Evolutionary conservation across 176 grass and related monocot genomes (phyloP).

Genomic region (Thalia dealbata): DNA sequence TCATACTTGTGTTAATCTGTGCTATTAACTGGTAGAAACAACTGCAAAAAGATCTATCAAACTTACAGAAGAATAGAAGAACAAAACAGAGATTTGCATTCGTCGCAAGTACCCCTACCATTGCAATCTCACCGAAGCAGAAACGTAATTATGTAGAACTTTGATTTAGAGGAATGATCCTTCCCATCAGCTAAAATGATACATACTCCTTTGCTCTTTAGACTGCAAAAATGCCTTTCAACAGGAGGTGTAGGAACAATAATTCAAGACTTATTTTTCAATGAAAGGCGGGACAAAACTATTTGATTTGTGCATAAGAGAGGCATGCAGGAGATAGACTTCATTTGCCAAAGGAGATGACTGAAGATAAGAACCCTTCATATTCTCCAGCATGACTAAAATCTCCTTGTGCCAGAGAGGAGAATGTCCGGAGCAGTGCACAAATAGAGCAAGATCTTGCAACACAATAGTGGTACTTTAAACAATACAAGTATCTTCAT

Average conservation of each 20-base stretch:
- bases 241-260: too few relatives aligned
- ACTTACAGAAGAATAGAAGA: too few relatives aligned
- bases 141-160: neutral
- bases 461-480: too few relatives aligned
- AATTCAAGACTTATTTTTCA: too few relatives aligned
- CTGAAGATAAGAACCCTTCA: neutral
- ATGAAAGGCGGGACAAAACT: neutral
- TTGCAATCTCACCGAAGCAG: neutral
- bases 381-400: neutral
- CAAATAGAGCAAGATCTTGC: too few relatives aligned
- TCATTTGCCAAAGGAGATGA: neutral
- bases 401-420: neutral
- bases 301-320: neutral
- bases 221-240: too few relatives aligned
- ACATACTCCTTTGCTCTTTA: neutral
- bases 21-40: too few relatives aligned
- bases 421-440: neutral
- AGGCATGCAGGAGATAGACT: neutral
- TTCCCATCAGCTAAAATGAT: neutral
- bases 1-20: too few relatives aligned
- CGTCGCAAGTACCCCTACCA: too few relatives aligned
- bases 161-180: neutral
- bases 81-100: too few relatives aligned
- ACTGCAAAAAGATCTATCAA: too few relatives aligned
- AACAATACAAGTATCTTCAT: too few relatives aligned